These are phyloP conservation scores for Deinandra increscens DNA, from an alignment of 129 eudicot species.

Conservation along the genomic window DNA sequence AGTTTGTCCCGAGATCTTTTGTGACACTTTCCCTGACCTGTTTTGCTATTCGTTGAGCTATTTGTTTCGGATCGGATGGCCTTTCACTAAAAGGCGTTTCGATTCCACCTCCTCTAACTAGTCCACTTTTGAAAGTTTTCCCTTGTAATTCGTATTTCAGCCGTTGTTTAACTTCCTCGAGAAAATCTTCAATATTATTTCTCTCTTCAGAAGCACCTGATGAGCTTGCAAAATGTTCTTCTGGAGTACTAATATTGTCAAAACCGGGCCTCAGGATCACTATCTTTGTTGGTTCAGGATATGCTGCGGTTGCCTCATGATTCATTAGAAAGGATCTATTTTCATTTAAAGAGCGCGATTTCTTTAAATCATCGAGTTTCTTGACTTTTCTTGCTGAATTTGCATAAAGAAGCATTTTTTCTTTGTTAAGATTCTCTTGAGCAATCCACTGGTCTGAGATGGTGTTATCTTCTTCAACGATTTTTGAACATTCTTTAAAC, in stretches of 20 bases:
- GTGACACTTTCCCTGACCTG: conserved; percentile 69
- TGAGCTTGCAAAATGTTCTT: conserved; percentile 68
- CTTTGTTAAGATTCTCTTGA: conserved; percentile 76
- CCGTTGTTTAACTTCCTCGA: conserved; percentile 88
- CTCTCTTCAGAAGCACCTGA: conserved; percentile 70
- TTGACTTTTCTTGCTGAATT: conserved; percentile 36
- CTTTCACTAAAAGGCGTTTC: conserved; percentile 80
- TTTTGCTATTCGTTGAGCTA: conserved; percentile 60
- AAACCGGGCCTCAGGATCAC: conserved; percentile 81
- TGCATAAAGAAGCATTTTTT: conserved; percentile 61
- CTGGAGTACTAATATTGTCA: conserved; percentile 43
- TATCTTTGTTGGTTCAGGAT: conserved; percentile 64
- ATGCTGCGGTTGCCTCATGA: conserved; percentile 30
- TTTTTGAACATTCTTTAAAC: conserved; percentile 73
- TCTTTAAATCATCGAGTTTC: conserved; percentile 31
- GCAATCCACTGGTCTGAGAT: conserved; percentile 61
- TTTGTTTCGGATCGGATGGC: conserved; percentile 63
- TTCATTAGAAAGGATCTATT: conserved; percentile 30
- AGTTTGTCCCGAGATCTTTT: conserved; percentile 54
- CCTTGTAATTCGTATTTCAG: conserved; percentile 75
- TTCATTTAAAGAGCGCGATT: conserved; percentile 29
- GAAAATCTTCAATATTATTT: conserved; percentile 85
- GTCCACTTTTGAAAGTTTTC: conserved; percentile 36
- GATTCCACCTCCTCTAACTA: conserved; percentile 77
- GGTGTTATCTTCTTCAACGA: conserved; percentile 47